Base-by-base conservation (phyloP, 2,329 filamentous ascomycete genomes). In the Ceratocystis harringtonii region DNA sequence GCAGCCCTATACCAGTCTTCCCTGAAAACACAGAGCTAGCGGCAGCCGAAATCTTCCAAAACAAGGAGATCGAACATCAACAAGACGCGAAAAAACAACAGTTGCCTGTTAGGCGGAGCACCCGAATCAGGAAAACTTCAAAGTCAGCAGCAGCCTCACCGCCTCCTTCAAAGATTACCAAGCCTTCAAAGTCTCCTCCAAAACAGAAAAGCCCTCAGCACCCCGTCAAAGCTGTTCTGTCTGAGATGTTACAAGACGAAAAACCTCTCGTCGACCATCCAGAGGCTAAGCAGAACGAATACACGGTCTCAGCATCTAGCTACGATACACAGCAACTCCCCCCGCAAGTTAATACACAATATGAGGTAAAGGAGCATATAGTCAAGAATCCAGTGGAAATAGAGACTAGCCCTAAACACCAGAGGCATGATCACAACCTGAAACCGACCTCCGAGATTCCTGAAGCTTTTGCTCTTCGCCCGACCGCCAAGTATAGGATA, bases 1-100 rank as follows among this genome's bases (percentile, higher is more conserved):
- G 66, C 15, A 67, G 66, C 32, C 66, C 66, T 44, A 65, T 67
- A 7, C 50, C 63, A 10, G 22, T 60, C 19, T 50, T 58, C 50
- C 25, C 43, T n/a, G 30, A 36, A 44, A 32, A 50, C 1, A 5
- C 28, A 17, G 25, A 6, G 12, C 1, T 2, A n/a, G 30, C 36
- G 5, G n/a, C 17, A 15, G 41, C 19, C n/a, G 45, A 63, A 36
- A 55, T 36, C 43, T 32, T 7, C n/a, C 17, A n/a, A n/a, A n/a
- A 10, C 55, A 19, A 58, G 28, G 55, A n/a, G 19, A 10, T 4
- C 30, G 5, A n/a, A n/a, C 25, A n/a, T 8, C 7, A 36, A 30
- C 28, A 58, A 30, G 15, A 36, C 2, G 19, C 17, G 6, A 22
- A 58, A 36, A 32, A 58, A 15, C 25, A 19, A 58, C 55, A 17